A percentile compares a stretch with the other conserved stretches of the same genome.
phyloP scores from a whole-genome alignment of 805 yeast species.

The Starmerella stellata region DNA sequence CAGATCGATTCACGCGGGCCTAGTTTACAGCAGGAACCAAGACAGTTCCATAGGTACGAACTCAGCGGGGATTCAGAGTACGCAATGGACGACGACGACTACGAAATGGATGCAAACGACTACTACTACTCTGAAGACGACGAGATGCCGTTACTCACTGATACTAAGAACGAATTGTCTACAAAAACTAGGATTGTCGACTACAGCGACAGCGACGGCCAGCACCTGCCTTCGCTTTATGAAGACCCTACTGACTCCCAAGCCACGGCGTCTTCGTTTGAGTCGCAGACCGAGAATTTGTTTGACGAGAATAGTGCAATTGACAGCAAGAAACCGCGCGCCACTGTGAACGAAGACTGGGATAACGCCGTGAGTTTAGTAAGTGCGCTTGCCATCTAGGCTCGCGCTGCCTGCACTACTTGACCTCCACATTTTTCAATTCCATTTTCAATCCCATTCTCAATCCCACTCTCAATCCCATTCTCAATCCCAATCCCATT shows the following conservation, averaged over 20 bases:
- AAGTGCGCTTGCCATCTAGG: neutral
- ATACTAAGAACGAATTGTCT: neutral
- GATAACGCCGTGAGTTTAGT: neutral
- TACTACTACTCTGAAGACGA: no score
- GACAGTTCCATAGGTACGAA: no score
- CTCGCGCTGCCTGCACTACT: no score
- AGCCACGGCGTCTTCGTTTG: neutral
- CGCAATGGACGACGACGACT: neutral
- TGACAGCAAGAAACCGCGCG: neutral
- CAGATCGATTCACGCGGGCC: neutral
- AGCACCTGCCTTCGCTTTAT: neutral
- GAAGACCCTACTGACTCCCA: neutral
- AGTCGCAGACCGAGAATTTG: neutral
- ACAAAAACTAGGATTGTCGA: neutral
- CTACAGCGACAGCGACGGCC: neutral
- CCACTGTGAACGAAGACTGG: neutral
- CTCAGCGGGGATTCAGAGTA: no score
- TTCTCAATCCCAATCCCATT: no score
- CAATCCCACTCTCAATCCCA: no score
- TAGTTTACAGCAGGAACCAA: no score
- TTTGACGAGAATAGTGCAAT: neutral
- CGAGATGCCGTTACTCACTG: no score
- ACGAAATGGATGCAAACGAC: neutral
- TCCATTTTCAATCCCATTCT: no score
- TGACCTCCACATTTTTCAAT: no score